Percentiles rank a stretch among this genome's conserved stretches.
These are phyloP conservation scores for Lachancea fermentati DNA, from an alignment of 805 yeast species.

Conservation along the genomic window DNA sequence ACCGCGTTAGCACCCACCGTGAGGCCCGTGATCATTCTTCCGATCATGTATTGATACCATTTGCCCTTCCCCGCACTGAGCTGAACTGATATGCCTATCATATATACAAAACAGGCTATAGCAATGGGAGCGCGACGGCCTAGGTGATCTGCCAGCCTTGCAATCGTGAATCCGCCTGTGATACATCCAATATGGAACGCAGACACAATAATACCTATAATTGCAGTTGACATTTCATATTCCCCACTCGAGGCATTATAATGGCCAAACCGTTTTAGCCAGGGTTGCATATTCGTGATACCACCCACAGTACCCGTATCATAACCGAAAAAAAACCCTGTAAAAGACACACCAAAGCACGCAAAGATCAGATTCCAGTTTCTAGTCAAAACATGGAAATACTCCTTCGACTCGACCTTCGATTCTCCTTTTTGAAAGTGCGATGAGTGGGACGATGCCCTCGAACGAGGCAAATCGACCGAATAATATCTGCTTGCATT, in stretches of 20 bases:
- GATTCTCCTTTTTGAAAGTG: neutral
- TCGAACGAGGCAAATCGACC: neutral
- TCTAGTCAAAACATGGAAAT: neutral
- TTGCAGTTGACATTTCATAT: slow-evolving; percentile 37
- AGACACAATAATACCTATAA: slow-evolving; percentile 46
- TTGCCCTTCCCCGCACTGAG: slow-evolving; percentile 41
- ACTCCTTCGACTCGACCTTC: neutral
- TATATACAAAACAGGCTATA: slow-evolving; percentile 48
- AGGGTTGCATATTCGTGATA: slow-evolving; percentile 54
- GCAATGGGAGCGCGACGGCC: slow-evolving; percentile 56
- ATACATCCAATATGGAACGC: slow-evolving; percentile 62
- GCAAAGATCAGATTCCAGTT: slow-evolving; percentile 5
- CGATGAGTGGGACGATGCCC: neutral
- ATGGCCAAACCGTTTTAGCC: slow-evolving; percentile 43
- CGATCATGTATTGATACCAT: slow-evolving; percentile 59
- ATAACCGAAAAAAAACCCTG: slow-evolving; percentile 63
- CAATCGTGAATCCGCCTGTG: slow-evolving; percentile 52
- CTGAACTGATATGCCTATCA: slow-evolving; percentile 53
- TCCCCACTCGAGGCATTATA: slow-evolving; percentile 38
- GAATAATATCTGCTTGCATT: neutral
- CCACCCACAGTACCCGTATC: slow-evolving; percentile 68
- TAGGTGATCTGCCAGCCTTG: slow-evolving; percentile 47
- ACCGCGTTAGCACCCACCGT: slow-evolving; percentile 68
- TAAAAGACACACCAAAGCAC: slow-evolving; percentile 43
- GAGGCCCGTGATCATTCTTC: slow-evolving; percentile 61